phyloP scores from a whole-genome alignment of 768 basidiomycete genomes.

The Leccinum barrowsii region DNA sequence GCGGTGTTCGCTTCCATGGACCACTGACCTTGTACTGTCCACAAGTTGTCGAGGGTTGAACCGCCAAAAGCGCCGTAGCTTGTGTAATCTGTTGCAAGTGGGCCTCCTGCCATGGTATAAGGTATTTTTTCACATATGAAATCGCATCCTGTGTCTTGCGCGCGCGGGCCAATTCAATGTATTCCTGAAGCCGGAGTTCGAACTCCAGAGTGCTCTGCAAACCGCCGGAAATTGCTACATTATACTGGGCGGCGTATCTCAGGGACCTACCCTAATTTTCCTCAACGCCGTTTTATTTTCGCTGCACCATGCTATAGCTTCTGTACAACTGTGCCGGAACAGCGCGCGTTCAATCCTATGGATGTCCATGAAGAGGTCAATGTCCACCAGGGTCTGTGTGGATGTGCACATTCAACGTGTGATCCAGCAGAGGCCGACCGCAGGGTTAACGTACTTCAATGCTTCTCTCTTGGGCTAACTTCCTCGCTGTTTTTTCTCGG shows the following conservation, averaged over 20 bases:
- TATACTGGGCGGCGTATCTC: conserved; percentile 3
- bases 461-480: conserved; percentile 68
- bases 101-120: conserved; percentile 78
- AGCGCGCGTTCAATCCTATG: conserved; percentile 82
- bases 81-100: conserved; percentile 76
- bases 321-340: conserved; percentile 68
- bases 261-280: conserved; percentile 71
- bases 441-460: conserved; percentile 63
- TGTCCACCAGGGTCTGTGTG: conserved; percentile 77
- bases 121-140: conserved; percentile 75
- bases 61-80: conserved; percentile 74
- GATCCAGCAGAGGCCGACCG: conserved; percentile 10
- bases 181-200: conserved; percentile 92
- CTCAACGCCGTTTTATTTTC: conserved; percentile 92
- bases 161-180: conserved; percentile 82
- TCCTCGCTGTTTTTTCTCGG: conserved; percentile 70
- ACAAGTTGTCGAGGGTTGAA: conserved; percentile 64
- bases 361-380: conserved; percentile 89
- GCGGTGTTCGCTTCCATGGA: conserved; percentile 1
- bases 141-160: conserved; percentile 73
- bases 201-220: conserved; percentile 91
- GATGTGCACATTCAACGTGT: conserved; percentile 17
- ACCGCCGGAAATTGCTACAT: conserved; percentile 17
- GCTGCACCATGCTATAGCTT: conserved; percentile 92
- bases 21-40: conserved; percentile 74